These are phyloP conservation scores for Chaetomium cochliodes DNA, from an alignment of 495 filamentous ascomycete genomes.

Conservation along the genomic window DNA sequence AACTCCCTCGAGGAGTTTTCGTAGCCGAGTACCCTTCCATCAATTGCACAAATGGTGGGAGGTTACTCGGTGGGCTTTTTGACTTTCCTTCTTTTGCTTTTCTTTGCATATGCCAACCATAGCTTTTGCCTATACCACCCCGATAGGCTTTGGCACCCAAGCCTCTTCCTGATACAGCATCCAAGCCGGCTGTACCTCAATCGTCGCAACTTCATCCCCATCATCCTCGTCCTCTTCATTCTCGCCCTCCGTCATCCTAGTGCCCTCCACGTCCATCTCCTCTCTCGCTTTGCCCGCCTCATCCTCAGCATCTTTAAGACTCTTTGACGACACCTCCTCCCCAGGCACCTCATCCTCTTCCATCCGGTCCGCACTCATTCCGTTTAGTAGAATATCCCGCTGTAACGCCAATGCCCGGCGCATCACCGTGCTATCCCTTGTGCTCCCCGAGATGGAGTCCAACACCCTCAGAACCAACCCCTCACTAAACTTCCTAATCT, in stretches of 20 bases:
- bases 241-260: conserved; percentile 16
- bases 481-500: conserved; percentile 34
- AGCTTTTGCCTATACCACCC: conserved; percentile 46
- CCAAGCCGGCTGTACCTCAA: conserved; percentile 45
- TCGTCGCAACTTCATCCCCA: not conserved
- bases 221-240: conserved; percentile 20
- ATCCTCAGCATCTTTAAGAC: conserved; percentile 34
- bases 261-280: conserved; percentile 23
- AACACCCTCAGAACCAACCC: conserved; percentile 31
- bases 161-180: conserved; percentile 50
- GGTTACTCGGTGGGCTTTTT: too few relatives aligned
- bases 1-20: too few relatives aligned
- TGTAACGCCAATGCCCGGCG: conserved; percentile 39
- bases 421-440: conserved; percentile 38
- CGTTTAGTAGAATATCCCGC: conserved; percentile 26
- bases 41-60: too few relatives aligned
- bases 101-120: too few relatives aligned
- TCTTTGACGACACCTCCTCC: conserved; percentile 25
- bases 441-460: conserved; percentile 35
- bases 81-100: too few relatives aligned
- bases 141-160: conserved; percentile 64
- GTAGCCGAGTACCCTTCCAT: too few relatives aligned
- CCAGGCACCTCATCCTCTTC: conserved; percentile 23
- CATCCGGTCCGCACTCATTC: conserved; percentile 16
- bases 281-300: conserved; percentile 31